Evolutionary conservation across 2,329 filamentous ascomycete species (phyloP), one percentile per base, ranked within the genome.

Genomic region (Fusarium ambrosium): DNA sequence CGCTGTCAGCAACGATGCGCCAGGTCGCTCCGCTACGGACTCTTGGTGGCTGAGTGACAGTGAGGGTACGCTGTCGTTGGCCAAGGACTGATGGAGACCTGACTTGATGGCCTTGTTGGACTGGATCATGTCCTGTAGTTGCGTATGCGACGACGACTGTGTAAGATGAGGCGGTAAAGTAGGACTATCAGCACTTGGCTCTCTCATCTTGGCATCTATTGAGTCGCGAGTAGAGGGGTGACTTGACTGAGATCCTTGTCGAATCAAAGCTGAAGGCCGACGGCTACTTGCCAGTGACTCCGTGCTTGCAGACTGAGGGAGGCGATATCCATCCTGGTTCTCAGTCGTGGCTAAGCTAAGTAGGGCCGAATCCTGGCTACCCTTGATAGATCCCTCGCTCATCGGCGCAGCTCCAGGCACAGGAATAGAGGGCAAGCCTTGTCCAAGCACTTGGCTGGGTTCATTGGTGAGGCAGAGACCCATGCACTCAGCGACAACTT

Each of bases 401-500:
- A 77, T 72, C n/a, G 66, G 72, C 22, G 77, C 75, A 18, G 71
- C 48, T 13, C 70, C 78, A 7, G 71, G 66, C 4, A 70, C 73
- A 14, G 78, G 72, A 24, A 75, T 64, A 13, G 70, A 73, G n/a
- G 75, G 76, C 29, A 76, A 68, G 32, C 76, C 73, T 27, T 78
- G 77, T 11, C 79, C 72, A 8, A 75, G 63, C 37, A 79, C 72
- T 6, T 78, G 71, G 22, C 78, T 78, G 6, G 77, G 66, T 58
- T 82, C 80, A 4, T 76, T 73, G 58, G 79, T 63, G 6, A 81
- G 68, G 68, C 89, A 92, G n/a, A 95, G 86, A 62, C 89, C 90
- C 86, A 95, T 92, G 75, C 94, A 97, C 74, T 94, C 92, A 3
- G 93, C 92, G 2, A 95, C 92, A 2, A 97, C 91, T 80, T 96